Percentiles rank a stretch among this genome's conserved stretches.
These are phyloP conservation scores for Cercospora sp. DNA, from an alignment of 2,329 filamentous ascomycete species.

Conservation along the genomic window DNA sequence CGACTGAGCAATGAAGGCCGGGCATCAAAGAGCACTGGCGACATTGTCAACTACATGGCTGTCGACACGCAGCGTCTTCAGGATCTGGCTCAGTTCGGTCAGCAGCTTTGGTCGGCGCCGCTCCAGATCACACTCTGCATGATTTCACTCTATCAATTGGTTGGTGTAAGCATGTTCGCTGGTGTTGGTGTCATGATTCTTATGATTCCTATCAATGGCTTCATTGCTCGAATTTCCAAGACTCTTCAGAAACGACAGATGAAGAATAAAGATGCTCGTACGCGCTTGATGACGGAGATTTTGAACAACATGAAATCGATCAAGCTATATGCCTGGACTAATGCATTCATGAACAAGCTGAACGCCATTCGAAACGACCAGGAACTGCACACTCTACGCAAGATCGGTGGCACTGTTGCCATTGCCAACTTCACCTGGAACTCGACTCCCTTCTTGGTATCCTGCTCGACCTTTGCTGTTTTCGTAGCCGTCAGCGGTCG, in stretches of 20 bases:
- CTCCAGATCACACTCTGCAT: constrained; percentile 97
- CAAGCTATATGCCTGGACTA: constrained; percentile 97
- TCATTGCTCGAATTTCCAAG: constrained; percentile 92
- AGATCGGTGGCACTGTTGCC: constrained; percentile 91
- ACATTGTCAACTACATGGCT: constrained; percentile 99
- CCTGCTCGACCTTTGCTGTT: constrained; percentile 91
- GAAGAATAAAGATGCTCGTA: constrained; percentile 97
- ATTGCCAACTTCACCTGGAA: constrained; percentile 98
- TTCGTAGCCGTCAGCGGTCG: constrained; percentile 82
- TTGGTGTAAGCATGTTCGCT: constrained; percentile 92
- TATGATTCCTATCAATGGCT: constrained; percentile 94
- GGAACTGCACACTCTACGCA: constrained; percentile 91
- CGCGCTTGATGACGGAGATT: constrained; percentile 93
- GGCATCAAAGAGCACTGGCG: constrained; percentile 84
- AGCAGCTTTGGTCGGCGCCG: constrained; percentile 93
- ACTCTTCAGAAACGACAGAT: constrained; percentile 93
- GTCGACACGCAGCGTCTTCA: constrained; percentile 95
- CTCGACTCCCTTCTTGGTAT: constrained; percentile 94
- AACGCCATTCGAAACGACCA: constrained; percentile 95
- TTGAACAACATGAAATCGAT: constrained; percentile 99
- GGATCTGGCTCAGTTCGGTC: constrained; percentile 91
- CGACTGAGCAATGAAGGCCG: constrained; percentile 91
- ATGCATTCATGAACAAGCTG: constrained; percentile 95
- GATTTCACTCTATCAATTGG: constrained; percentile 91
- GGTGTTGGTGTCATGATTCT: constrained; percentile 93